Evolutionary conservation across 2,329 filamentous ascomycete genomes (phyloP), one percentile per base, ranked within the genome.

Genomic region (Microcera coccophila): DNA sequence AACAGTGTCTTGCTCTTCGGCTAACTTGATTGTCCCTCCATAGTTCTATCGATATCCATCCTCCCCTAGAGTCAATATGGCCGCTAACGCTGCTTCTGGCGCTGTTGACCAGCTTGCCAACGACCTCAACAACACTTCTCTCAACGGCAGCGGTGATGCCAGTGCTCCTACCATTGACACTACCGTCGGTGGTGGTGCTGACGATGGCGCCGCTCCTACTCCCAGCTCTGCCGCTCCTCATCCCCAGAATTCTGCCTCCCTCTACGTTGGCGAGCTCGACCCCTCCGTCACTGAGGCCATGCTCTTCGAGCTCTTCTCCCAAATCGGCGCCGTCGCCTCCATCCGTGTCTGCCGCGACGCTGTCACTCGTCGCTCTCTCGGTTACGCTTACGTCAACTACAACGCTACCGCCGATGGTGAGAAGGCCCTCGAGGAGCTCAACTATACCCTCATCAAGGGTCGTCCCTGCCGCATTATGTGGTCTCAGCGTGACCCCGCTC

Each of bases 301-400:
- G 93, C 90, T 98, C 64, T 98, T 97, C 73, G 93, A 98, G 82
- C 87, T 98, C 53, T 98, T 98, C 81, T 97, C 93, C 48, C 93
- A 94, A 73, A 98, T 98, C 66, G 93, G 93, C 60, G 91, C 95
- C 64, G 93, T 98, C 62, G 93, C 93, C 57, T 98, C 93, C 49
- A 98, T 98, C 71, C 93, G 93, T 81, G 93, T 98, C 68, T 98
- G 93, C 82, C 93, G 93, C 74, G 93, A 98, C 66, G 91, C 93
- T 52, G 90, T 98, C 66, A 97, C 93, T 65, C 90, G 93, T 69
- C 91, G 93, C 72, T 98, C 93, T 55, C 89, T 98, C 57, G 93
- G 93, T 58, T 98, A 98, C 71, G 93, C 93, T 71, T 98, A 98
- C 71, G 93, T 98, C 74, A 98, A 98, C 83, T 98, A 97, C 83